Conservation (phyloP, 352 stramenopile species). For the Phytopythium chamaehyphon region DNA sequence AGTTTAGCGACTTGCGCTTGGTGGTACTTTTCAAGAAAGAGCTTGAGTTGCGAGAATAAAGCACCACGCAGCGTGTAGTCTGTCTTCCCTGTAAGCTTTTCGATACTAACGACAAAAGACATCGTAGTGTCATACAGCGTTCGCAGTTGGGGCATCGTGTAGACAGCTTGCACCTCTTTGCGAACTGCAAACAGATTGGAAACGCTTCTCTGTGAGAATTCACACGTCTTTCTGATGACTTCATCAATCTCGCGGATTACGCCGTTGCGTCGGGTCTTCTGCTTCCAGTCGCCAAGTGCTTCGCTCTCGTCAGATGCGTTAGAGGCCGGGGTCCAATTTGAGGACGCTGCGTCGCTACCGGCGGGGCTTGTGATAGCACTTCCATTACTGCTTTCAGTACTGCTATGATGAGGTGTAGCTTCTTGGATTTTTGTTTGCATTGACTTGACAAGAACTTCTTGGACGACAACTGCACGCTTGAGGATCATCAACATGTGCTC, state of each 20-base stretch:
- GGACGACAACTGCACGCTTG: conserved; percentile 73
- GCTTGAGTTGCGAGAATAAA: conserved; percentile 93
- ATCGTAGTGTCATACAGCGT: conserved; percentile 94
- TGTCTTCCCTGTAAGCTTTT: conserved; percentile 89
- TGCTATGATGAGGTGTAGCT: conserved; percentile 4
- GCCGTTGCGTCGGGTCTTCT: conserved; percentile 60
- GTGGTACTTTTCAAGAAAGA: conserved; percentile 95
- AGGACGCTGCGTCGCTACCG: not conserved
- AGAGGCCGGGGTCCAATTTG: conserved; percentile 37
- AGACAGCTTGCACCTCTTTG: conserved; percentile 84
- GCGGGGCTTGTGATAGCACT: conserved; percentile 17
- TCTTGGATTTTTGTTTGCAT: conserved; percentile 75
- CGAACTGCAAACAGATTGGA: conserved; percentile 84
- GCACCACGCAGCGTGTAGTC: conserved; percentile 91
- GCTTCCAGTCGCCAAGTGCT: conserved; percentile 68
- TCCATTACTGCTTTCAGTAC: not conserved
- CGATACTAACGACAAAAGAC: conserved; percentile 90
- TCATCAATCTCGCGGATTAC: conserved; percentile 85
- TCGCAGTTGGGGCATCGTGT: conserved; percentile 92
- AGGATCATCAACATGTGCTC: conserved; percentile 83
- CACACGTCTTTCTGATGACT: conserved; percentile 79
- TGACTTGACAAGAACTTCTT: conserved; percentile 59
- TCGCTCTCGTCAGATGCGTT: conserved; percentile 43
- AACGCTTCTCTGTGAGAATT: conserved; percentile 84
- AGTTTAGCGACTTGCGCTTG: conserved; percentile 90